A percentile compares a stretch with the other conserved stretches of the same genome.
phyloP scores from a whole-genome alignment of 1,284 basidiomycete genomes.

The Ganoderma leucocontextum region DNA sequence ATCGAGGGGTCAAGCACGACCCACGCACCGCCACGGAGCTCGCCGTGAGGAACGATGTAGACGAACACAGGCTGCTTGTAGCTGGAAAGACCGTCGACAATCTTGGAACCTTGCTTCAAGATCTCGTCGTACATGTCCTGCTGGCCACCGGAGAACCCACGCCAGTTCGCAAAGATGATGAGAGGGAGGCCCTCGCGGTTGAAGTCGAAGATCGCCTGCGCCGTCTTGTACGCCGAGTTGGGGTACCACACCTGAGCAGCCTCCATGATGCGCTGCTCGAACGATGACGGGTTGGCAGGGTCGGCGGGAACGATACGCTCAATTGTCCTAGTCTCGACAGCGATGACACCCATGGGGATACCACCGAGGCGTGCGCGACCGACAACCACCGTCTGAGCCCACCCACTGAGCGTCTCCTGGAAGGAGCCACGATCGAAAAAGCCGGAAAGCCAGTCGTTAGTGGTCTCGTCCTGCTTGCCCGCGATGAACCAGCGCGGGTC shows the following conservation, averaged over 20 bases:
- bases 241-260: conserved; percentile 99
- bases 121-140: conserved; percentile 98
- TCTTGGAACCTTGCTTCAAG: conserved; percentile 94
- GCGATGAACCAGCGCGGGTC: conserved; percentile 98
- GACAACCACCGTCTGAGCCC: conserved; percentile 98
- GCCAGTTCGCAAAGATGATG: conserved; percentile 99
- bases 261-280: conserved; percentile 98
- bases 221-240: conserved; percentile 99
- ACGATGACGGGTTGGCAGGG: conserved; percentile 97
- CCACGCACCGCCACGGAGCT: conserved; percentile 99
- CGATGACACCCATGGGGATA: conserved; percentile 97
- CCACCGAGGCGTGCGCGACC: conserved; percentile 97
- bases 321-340: conserved; percentile 97
- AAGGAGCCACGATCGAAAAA: conserved; percentile 98
- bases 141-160: conserved; percentile 99
- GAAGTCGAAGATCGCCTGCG: conserved; percentile 99
- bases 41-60: conserved; percentile 98
- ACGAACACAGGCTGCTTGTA: conserved; percentile 99
- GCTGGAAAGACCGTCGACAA: conserved; percentile 96
- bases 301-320: conserved; percentile 98
- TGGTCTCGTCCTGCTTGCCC: conserved; percentile 89
- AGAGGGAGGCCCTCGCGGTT: conserved; percentile 96
- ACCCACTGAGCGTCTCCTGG: conserved; percentile 95
- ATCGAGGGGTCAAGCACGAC: conserved; percentile 99
- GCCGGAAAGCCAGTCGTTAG: conserved; percentile 81